Evolutionary conservation across 768 basidiomycete species (phyloP), one percentile per base, ranked within the genome.

Genomic region (Roridomyces roridus): DNA sequence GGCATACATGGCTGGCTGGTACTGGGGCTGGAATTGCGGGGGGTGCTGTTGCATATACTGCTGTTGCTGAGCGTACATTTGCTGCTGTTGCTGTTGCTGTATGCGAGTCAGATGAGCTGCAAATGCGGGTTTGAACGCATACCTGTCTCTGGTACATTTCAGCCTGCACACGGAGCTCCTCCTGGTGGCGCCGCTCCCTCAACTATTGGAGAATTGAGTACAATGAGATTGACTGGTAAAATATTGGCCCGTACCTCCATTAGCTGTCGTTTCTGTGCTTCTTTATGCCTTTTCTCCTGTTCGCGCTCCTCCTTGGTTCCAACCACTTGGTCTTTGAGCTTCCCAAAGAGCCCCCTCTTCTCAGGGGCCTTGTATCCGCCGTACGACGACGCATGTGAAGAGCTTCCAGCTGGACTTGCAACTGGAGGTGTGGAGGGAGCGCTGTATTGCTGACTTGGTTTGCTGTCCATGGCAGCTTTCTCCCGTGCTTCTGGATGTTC

Each of bases 221-320:
- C 21, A 34, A 37, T n/a, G n/a, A n/a, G n/a, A n/a, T n/a, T n/a
- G n/a, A n/a, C n/a, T n/a, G n/a, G n/a, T n/a, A n/a, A n/a, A n/a
- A n/a, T n/a, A n/a, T n/a, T n/a, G n/a, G n/a, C n/a, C n/a, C n/a
- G 47, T 47, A 72, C 72, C 64, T 74, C 68, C 6, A 68, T 69
- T 51, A 65, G 64, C 43, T 73, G 65, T 17, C 65, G 69, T 42
- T 42, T 49, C 53, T 55, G 48, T 24, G 54, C 61, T 1, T 64
- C 66, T 37, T 62, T 62, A 44, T 62, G 57, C 20, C 57, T 55
- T 62, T 61, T 74, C 24, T 73, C 70, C 40, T 76, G 75, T 65
- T 85, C 82, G 6, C 86, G 74, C 68, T 88, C 86, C 62, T 87
- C 86, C 67, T 84, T 85, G 3, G 85, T 87, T 1, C 84, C 84